Percentiles rank a stretch among this genome's conserved stretches.
Evolutionary conservation across 192 early-diverging fungal genomes (phyloP).

Genomic region (Glomus cerebriforme): DNA sequence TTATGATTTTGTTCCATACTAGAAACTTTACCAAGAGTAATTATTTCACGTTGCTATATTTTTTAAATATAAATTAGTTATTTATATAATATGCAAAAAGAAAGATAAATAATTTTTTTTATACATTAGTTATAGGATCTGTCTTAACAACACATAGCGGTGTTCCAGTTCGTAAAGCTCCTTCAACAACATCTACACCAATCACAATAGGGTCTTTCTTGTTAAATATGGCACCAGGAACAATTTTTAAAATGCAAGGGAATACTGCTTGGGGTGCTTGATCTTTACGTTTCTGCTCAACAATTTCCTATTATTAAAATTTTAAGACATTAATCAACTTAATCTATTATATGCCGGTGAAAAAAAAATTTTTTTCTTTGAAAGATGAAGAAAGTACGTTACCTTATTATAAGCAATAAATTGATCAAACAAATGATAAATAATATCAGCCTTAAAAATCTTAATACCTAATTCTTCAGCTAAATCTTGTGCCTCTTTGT

Average conservation of each 20-base stretch:
- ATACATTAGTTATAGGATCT: slow-evolving; percentile 64
- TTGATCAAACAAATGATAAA: slow-evolving; percentile 97
- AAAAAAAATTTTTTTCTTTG: too few relatives aligned
- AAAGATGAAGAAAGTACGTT: not conserved
- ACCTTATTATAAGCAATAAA: slow-evolving; percentile 79
- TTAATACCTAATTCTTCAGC: slow-evolving; percentile 90
- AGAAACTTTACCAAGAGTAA: slow-evolving; percentile 83
- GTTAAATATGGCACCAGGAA: slow-evolving; percentile 90
- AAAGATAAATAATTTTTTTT: not conserved
- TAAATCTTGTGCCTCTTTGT: slow-evolving; percentile 86
- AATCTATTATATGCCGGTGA: not conserved
- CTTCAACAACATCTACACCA: slow-evolving; percentile 95
- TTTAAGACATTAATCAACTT: not conserved
- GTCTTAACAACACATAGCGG: slow-evolving; percentile 86
- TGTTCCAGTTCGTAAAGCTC: slow-evolving; percentile 83
- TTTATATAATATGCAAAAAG: not conserved
- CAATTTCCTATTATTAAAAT: slow-evolving; percentile 55
- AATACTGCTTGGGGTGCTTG: slow-evolving; percentile 90
- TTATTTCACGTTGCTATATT: slow-evolving; percentile 62
- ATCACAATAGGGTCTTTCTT: slow-evolving; percentile 93
- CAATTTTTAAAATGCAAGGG: slow-evolving; percentile 90
- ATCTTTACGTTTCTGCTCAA: slow-evolving; percentile 87
- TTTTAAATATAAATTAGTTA: not conserved
- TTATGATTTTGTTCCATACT: slow-evolving; percentile 95
- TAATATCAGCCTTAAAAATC: slow-evolving; percentile 96